These are phyloP conservation scores for Pterocarpus santalinus DNA, from an alignment of 306 rosid genomes.

Conservation along the genomic window DNA sequence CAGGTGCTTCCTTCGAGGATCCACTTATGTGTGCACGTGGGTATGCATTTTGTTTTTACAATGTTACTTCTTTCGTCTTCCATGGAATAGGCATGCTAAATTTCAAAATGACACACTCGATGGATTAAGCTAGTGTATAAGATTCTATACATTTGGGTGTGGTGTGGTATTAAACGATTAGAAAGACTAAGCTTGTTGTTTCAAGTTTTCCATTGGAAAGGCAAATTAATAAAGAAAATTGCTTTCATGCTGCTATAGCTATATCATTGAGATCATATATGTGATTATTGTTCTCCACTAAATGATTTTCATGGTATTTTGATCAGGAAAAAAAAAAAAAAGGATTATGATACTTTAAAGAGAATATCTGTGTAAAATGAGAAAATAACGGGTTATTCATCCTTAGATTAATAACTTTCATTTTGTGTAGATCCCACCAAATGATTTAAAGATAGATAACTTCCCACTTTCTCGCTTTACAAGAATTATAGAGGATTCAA, in stretches of 20 bases:
- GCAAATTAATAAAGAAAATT: background rate
- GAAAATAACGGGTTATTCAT: too few species aligned
- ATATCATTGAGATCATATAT: background rate
- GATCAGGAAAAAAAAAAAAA: background rate
- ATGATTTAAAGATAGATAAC: too few species aligned
- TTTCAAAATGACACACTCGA: background rate
- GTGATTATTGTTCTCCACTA: background rate
- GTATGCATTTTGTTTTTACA: conserved; percentile 43
- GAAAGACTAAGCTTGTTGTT: background rate
- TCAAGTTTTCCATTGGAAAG: background rate
- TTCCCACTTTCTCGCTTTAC: too few species aligned
- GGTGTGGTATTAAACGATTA: background rate
- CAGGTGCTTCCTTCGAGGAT: conserved; percentile 84
- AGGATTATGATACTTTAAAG: too few species aligned
- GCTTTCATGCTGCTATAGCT: background rate
- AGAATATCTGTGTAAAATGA: too few species aligned
- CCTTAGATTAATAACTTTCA: too few species aligned
- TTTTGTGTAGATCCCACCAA: too few species aligned
- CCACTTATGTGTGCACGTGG: conserved; percentile 85
- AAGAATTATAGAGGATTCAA: too few species aligned
- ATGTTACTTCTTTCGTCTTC: background rate
- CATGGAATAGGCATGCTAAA: background rate
- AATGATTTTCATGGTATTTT: background rate
- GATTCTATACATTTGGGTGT: background rate
- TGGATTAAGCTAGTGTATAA: background rate